These are phyloP conservation scores for Agroathelia rolfsii DNA, from an alignment of 1,284 basidiomycete genomes.

Conservation along the genomic window DNA sequence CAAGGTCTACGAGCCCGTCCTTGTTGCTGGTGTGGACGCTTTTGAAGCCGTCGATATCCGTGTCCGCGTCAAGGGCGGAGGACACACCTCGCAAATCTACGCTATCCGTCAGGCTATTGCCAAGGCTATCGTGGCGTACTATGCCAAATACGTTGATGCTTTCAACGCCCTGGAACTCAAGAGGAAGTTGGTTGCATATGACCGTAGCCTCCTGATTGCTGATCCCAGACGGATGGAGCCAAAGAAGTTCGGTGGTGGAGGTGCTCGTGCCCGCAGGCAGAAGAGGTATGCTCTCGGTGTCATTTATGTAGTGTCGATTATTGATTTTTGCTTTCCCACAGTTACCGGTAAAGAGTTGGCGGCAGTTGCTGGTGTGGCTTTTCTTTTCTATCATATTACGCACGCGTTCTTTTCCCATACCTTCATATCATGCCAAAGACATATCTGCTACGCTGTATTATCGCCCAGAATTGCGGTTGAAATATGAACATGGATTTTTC, in stretches of 20 bases:
- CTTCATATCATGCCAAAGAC: conserved; percentile 34
- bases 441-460: no score
- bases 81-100: conserved; percentile 98
- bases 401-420: conserved; percentile 30
- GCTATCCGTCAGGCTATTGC: conserved; percentile 99
- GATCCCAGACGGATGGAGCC: conserved; percentile 99
- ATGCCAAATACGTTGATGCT: conserved; percentile 98
- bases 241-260: conserved; percentile 97
- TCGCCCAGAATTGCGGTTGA: no score
- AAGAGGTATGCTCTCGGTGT: conserved; percentile 69
- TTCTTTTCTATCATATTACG: conserved; percentile 38
- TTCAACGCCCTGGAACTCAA: conserved; percentile 94
- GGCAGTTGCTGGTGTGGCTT: conserved; percentile 24
- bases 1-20: conserved; percentile 96
- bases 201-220: conserved; percentile 91
- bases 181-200: conserved; percentile 93
- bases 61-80: conserved; percentile 97
- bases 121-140: conserved; percentile 97
- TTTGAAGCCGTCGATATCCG: conserved; percentile 90
- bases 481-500: no score
- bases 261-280: conserved; percentile 94
- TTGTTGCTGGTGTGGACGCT: conserved; percentile 81
- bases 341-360: conserved; percentile 92
- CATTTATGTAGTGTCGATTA: conserved; percentile 6
- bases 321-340: conserved; percentile 22